A percentile compares a stretch with the other conserved stretches of the same genome.
Conservation (phyloP, 495 filamentous ascomycete species). For the Talaromyces thailandensis region DNA sequence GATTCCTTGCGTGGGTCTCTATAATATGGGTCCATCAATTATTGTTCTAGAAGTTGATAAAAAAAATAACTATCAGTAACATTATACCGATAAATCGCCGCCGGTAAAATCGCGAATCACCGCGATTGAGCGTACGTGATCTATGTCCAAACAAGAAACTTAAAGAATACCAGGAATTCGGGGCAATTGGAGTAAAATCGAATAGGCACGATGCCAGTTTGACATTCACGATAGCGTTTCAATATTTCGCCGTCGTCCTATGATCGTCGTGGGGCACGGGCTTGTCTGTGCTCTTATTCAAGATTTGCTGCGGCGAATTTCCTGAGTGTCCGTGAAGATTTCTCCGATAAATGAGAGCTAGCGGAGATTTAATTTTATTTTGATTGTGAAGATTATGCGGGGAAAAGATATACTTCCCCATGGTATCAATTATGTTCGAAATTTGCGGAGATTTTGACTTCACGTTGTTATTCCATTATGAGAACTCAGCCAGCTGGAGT, state of each 20-base stretch:
- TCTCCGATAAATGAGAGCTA: not conserved
- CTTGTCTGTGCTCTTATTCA: not conserved
- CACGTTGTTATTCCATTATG: not conserved
- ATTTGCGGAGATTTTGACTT: not conserved
- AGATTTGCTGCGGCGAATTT: not conserved
- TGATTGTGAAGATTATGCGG: not conserved
- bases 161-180: not conserved
- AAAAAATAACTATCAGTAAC: not conserved
- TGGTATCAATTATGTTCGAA: not conserved
- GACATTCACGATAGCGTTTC: not conserved
- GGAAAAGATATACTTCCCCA: not conserved
- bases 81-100: constrained; percentile 1
- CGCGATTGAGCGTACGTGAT: not conserved
- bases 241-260: not conserved
- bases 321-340: not conserved
- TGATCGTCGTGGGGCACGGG: not conserved
- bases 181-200: not conserved
- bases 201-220: not conserved
- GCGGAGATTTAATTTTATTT: not conserved
- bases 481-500: not conserved
- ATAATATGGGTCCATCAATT: not conserved
- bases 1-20: constrained; percentile 14
- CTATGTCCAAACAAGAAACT: not conserved
- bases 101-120: not conserved
- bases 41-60: not conserved